A percentile compares a stretch with the other conserved stretches of the same genome.
These are phyloP conservation scores for Aspergillus sp. DNA, from an alignment of 2,329 filamentous ascomycete species.

Conservation along the genomic window DNA sequence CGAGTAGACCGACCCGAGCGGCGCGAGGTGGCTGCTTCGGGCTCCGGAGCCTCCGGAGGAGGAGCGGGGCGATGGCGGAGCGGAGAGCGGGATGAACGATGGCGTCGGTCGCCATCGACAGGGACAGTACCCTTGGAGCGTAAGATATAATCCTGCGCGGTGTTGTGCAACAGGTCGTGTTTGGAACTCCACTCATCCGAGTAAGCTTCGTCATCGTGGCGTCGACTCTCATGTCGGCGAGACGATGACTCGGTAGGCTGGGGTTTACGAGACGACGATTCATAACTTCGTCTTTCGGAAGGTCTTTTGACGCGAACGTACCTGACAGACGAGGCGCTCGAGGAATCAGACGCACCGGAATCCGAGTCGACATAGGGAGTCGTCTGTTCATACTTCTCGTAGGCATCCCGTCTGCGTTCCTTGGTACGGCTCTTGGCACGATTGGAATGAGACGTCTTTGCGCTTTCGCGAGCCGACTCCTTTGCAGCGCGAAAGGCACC, in stretches of 20 bases:
- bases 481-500: conserved; percentile 23
- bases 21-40: conserved; percentile 25
- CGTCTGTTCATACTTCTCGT: conserved; percentile 33
- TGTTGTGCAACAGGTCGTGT: conserved; percentile 24
- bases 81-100: conserved; percentile 30
- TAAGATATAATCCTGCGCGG: conserved; percentile 36
- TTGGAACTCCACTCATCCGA: conserved; percentile 26
- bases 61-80: conserved; percentile 12
- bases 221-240: conserved; percentile 16
- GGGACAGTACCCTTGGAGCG: conserved; percentile 22
- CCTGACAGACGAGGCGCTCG: conserved; percentile 15
- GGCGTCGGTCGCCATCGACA: conserved; percentile 18
- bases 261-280: conserved; percentile 16
- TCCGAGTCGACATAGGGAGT: conserved; percentile 27
- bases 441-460: conserved; percentile 27
- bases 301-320: no score
- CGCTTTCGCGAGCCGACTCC: conserved; percentile 26
- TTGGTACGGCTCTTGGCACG: conserved; percentile 38
- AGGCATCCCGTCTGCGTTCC: conserved; percentile 37
- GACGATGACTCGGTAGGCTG: conserved; percentile 13
- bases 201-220: conserved; percentile 21
- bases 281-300: no score
- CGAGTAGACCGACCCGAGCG: conserved; percentile 27
- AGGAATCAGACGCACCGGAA: conserved; percentile 26
- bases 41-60: conserved; percentile 19